These are phyloP conservation scores for Baeospora myosura DNA, from an alignment of 1,284 basidiomycete species.

Conservation along the genomic window DNA sequence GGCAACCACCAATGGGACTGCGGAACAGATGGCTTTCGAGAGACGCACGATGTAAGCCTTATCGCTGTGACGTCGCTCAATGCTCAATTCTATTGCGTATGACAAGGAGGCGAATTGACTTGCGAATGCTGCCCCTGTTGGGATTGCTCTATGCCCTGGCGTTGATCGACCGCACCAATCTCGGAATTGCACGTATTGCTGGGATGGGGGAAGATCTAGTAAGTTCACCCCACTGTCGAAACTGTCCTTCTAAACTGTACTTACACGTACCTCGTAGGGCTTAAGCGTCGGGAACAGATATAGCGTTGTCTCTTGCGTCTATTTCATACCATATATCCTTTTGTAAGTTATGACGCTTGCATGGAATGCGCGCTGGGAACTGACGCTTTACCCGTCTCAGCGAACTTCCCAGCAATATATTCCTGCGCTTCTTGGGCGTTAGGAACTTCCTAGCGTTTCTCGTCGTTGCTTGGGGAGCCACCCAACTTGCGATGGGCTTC, in stretches of 20 bases:
- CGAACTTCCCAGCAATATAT: constrained; percentile 36
- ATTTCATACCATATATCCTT: constrained; percentile 39
- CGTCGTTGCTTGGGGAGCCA: constrained; percentile 36
- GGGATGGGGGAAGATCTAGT: constrained; percentile 39
- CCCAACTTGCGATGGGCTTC: constrained; percentile 38
- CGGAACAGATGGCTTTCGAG: constrained; percentile 5
- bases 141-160: constrained; percentile 35
- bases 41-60: constrained; percentile 9
- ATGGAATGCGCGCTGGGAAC: not conserved
- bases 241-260: too few relatives aligned
- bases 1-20: not conserved
- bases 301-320: constrained; percentile 37
- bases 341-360: constrained; percentile 23
- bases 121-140: constrained; percentile 34
- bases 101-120: constrained; percentile 32
- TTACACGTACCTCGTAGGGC: not conserved
- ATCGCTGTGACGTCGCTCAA: not conserved
- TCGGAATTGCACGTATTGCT: constrained; percentile 34
- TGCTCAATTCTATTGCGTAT: too few relatives aligned
- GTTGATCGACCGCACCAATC: constrained; percentile 36
- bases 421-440: constrained; percentile 33
- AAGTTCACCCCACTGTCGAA: constrained; percentile 12
- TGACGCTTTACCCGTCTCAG: constrained; percentile 17
- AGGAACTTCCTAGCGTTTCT: constrained; percentile 33
- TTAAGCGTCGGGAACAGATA: constrained; percentile 24